Percentiles rank a stretch among this genome's conserved stretches.
Evolutionary conservation across 2,329 filamentous ascomycete genomes (phyloP).

Genomic region (Fusarium sp.): DNA sequence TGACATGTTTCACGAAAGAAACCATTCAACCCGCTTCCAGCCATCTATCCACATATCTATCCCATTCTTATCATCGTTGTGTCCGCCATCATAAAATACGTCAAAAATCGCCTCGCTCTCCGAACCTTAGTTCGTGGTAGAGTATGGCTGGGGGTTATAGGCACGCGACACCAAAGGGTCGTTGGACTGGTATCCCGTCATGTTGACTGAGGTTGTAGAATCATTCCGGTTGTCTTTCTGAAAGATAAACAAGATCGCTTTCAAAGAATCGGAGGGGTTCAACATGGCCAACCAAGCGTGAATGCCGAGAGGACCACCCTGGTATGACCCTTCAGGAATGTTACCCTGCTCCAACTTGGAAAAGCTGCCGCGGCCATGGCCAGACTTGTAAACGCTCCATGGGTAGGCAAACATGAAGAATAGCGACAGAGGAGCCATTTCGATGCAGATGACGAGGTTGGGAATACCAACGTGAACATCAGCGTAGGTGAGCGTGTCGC

Average conservation of each 20-base stretch:
- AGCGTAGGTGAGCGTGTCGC: constrained; percentile 30
- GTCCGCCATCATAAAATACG: background rate
- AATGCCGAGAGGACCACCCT: constrained; percentile 26
- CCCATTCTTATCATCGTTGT: background rate
- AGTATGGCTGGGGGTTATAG: background rate
- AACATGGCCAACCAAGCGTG: constrained; percentile 30
- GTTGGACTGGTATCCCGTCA: constrained; percentile 7
- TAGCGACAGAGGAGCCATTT: constrained; percentile 32
- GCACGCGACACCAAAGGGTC: background rate
- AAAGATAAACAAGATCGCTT: constrained; percentile 25
- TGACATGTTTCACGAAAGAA: background rate
- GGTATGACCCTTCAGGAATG: constrained; percentile 2
- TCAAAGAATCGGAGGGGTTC: constrained; percentile 26
- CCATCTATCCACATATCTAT: background rate
- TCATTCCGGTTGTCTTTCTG: background rate
- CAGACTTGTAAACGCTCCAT: constrained; percentile 28
- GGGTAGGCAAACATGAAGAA: constrained; percentile 34
- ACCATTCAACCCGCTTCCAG: background rate
- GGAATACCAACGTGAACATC: constrained; percentile 36
- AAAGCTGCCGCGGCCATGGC: constrained; percentile 6
- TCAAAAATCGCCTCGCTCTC: background rate
- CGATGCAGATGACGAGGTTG: constrained; percentile 29
- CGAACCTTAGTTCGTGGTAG: background rate
- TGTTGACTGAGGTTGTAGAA: background rate
- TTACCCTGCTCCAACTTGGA: constrained; percentile 1